Base-by-base conservation (phyloP, 75 land plant species). In the Sequoiadendron giganteum region DNA sequence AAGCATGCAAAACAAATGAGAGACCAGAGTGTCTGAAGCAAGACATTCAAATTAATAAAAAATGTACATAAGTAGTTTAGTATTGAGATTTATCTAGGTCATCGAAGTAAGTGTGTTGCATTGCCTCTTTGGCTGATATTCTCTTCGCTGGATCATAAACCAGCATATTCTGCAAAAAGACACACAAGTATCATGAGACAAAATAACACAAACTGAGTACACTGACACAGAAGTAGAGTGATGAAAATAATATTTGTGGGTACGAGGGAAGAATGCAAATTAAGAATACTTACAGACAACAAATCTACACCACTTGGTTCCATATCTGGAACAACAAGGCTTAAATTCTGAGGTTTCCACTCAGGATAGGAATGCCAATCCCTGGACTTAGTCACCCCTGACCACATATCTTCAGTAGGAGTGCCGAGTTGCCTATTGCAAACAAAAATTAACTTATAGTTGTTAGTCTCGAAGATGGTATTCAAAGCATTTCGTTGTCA, bases 351-450 rank as follows among this genome's bases (percentile, higher is more conserved):
- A 19, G 94, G 93, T 28, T 58, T 92, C 99, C 99, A 98, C 52
- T 94, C 97, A 28, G 99, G 99, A 85, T 91, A 98, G 72, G 93
- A 96, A 90, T 97, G 99, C 99, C 99, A 98, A 83, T 96, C 91
- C 47, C 91, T 72, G 61, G 96, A 90, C 78, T 91, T 93, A 83
- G 90, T 92, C 32, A 98, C 97, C 88, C 99, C 99, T 1, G 99
- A 99, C 99, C 99, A 98, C 14, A 94, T 82, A 81, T 94, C 88
- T 86, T 98, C 99, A 90, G 93, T 97, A 21, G 99, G 99, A 55
- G 99, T 98, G 15, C 99, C 99, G 86, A 98, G 87, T 43, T 95
- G 85, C 90, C 99, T 98, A 88, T 28, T 82, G 28, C 88, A 87
- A 9, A 47, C 49, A 47, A 36, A 36, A 36, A 36, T 36, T 36